Evolutionary conservation across 2,329 filamentous ascomycete genomes (phyloP).

Genomic region (Xylogone sp.): DNA sequence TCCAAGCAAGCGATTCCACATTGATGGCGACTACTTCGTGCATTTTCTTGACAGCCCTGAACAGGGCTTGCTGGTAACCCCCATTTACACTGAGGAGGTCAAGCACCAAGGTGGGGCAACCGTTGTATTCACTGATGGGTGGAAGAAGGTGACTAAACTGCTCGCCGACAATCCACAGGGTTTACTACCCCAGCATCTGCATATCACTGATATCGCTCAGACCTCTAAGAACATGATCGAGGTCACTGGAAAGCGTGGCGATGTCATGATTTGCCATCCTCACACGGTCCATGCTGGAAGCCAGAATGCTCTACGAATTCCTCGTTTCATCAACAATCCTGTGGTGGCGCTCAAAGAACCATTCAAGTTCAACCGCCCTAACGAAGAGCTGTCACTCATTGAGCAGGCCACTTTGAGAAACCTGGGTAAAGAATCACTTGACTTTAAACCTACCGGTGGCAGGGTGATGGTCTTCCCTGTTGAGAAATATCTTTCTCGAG

Average conservation of each 20-base stretch:
- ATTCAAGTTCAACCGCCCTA: neutral
- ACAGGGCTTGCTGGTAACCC: neutral
- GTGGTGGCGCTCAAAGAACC: neutral
- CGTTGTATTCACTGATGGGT: neutral
- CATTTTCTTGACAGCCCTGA: neutral
- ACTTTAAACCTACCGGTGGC: neutral
- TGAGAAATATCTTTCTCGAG: neutral
- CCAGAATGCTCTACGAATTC: neutral
- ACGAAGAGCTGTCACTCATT: neutral
- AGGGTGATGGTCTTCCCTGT: neutral
- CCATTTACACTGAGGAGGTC: neutral
- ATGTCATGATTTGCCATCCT: neutral
- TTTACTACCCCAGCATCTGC: neutral
- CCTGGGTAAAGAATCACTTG: neutral
- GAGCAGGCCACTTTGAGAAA: neutral
- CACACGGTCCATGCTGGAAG: neutral
- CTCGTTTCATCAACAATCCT: neutral
- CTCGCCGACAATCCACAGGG: neutral
- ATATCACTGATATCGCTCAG: neutral
- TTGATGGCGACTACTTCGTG: neutral
- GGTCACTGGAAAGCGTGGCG: neutral
- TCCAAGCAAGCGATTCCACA: neutral
- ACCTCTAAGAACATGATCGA: neutral
- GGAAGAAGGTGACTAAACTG: neutral
- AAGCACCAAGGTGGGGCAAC: neutral